Evolutionary conservation across 2,329 filamentous ascomycete genomes (phyloP), one percentile per base, ranked within the genome.

Genomic region (Stagonosporopsis vannaccii): DNA sequence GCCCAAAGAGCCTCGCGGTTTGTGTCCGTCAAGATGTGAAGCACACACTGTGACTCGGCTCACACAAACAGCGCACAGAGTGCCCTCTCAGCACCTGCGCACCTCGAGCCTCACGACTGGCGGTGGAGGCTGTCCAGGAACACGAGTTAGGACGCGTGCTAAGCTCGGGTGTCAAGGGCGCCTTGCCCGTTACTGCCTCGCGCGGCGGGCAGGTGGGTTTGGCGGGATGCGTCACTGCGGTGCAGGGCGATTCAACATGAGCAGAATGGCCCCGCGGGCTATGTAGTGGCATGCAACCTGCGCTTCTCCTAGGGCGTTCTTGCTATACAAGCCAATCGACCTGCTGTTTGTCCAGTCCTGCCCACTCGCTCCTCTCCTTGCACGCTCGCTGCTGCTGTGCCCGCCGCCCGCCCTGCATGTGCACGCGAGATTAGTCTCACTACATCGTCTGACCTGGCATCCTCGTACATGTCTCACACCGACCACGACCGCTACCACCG

Each of bases 401-500:
- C 17, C 41, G n/a, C 23, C 25, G 13, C 37, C 17, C 45, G 44
- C 44, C 55, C 44, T 56, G 22, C 44, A 53, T 50, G 50, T 45
- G 19, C 55, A 46, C 50, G 20, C 49, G 32, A 32, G 25, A 44
- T 8, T 32, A 19, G 40, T 41, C 51, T 49, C 32, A 54, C 43
- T 20, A 15, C 40, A 48, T 42, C 46, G 41, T 41, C 55, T 58
- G 49, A 58, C 55, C 55, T 32, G 25, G 20, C 39, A 47, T 28
- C 28, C 55, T 48, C 44, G 40, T 51, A 59, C 58, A 68, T 68
- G 66, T 65, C 66, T 65, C 63, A 61, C 59, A 51, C 58, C 50
- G 51, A 69, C 70, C 56, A 71, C 65, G 61, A 69, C 62, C 56
- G 61, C 63, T 65, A 67, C 57, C 39, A 56, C 37, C 47, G 42